phyloP scores from a whole-genome alignment of 1,139 yeast species.

The Geotrichum carabidarum region DNA sequence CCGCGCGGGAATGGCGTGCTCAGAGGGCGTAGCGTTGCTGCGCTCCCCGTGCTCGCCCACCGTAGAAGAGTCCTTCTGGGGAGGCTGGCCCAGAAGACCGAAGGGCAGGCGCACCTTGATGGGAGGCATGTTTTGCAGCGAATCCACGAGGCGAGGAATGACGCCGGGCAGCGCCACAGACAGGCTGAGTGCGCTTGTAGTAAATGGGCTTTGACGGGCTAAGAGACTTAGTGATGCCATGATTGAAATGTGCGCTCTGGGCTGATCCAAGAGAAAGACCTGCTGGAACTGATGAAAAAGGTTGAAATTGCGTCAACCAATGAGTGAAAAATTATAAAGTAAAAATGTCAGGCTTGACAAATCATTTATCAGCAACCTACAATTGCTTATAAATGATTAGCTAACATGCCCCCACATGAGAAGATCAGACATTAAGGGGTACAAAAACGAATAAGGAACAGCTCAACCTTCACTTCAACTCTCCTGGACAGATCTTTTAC shows the following conservation, averaged over 20 bases:
- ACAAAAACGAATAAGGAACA: not conserved
- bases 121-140: conserved; percentile 18
- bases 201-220: conserved; percentile 2
- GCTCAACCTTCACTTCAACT: too few species aligned
- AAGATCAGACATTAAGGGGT: not conserved
- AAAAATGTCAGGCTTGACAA: not conserved
- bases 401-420: not conserved
- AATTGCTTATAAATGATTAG: not conserved
- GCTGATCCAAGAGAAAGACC: not conserved
- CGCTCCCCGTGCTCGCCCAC: conserved; percentile 12
- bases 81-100: conserved; percentile 21
- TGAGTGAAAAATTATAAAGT: not conserved
- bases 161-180: conserved; percentile 20
- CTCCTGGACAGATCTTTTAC: too few species aligned
- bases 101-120: conserved; percentile 20
- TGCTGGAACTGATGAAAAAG: not conserved
- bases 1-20: conserved; percentile 2
- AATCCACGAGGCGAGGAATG: conserved; percentile 24
- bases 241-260: not conserved
- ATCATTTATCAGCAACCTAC: not conserved
- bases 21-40: conserved; percentile 11
- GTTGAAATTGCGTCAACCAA: conserved; percentile 2
- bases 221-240: conserved; percentile 8
- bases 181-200: not conserved
- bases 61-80: conserved; percentile 6